Percentiles rank a stretch among this genome's conserved stretches.
phyloP scores from a whole-genome alignment of 73 alveolate species.

The Paramecium octaurelia region DNA sequence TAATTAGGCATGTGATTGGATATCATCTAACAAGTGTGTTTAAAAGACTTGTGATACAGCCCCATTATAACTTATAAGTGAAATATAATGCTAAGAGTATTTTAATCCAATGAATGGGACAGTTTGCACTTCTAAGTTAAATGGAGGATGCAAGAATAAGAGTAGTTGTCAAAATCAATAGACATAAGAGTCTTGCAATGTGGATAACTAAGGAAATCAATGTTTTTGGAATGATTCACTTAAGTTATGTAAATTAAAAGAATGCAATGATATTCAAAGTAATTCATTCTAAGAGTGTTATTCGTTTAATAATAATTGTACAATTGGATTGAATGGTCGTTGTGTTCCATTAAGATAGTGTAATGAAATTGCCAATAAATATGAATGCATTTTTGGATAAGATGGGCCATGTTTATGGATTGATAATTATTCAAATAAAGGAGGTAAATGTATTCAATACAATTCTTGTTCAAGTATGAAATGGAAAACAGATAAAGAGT shows the following conservation, averaged over 20 bases:
- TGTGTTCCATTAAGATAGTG: background rate
- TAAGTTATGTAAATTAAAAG: background rate
- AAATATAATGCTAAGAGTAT: background rate
- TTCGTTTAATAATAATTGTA: background rate
- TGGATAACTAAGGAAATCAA: background rate
- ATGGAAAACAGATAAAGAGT: background rate
- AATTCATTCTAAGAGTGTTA: background rate
- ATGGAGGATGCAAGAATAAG: constrained; percentile 6
- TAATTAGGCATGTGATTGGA: background rate
- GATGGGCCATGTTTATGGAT: constrained; percentile 49
- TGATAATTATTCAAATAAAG: background rate
- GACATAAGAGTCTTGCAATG: background rate
- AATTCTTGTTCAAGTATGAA: background rate
- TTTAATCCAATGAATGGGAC: background rate
- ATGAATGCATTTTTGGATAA: background rate
- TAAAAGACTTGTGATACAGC: background rate
- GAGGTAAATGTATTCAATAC: background rate
- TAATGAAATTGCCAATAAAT: background rate
- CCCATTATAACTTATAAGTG: background rate
- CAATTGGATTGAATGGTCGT: background rate
- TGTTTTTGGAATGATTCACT: background rate
- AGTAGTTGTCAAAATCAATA: background rate
- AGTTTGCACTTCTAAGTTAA: background rate
- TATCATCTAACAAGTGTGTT: background rate
- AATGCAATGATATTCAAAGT: background rate